Conservation (phyloP, 768 basidiomycete species). For the Amylocystis lapponica region DNA sequence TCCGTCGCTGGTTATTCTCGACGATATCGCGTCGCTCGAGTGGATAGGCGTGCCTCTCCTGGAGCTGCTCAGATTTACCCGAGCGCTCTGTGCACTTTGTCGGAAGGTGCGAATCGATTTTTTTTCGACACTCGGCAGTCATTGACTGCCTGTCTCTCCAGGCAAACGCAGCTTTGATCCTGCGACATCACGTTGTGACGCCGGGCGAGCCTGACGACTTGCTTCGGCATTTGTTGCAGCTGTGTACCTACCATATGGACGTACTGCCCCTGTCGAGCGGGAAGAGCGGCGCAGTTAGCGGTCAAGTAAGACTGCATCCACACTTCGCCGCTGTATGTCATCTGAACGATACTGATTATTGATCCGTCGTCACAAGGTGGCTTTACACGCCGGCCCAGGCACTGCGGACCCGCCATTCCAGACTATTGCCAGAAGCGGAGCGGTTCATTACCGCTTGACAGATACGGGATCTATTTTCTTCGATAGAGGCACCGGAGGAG, state of each 20-base stretch:
- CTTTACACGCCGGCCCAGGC: slow-evolving; percentile 53
- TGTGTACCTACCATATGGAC: slow-evolving; percentile 67
- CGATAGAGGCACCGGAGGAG: slow-evolving; percentile 62
- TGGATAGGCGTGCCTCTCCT: slow-evolving; percentile 59
- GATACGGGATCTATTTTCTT: slow-evolving; percentile 66
- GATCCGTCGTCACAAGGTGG: slow-evolving; percentile 38
- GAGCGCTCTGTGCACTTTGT: slow-evolving; percentile 55
- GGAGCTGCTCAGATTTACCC: slow-evolving; percentile 51
- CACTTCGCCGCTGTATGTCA: not conserved
- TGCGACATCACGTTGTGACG: slow-evolving; percentile 54
- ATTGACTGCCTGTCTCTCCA: slow-evolving; percentile 20
- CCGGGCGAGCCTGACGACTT: slow-evolving; percentile 57
- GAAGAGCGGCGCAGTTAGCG: slow-evolving; percentile 70
- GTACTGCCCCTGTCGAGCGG: slow-evolving; percentile 69
- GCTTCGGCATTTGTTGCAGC: slow-evolving; percentile 51
- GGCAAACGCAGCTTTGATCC: slow-evolving; percentile 48
- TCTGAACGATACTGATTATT: not conserved
- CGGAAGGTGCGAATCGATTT: slow-evolving; percentile 37
- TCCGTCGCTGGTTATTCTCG: slow-evolving; percentile 52
- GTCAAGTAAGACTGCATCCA: slow-evolving; percentile 45
- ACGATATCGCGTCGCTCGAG: slow-evolving; percentile 61
- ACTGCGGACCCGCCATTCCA: slow-evolving; percentile 24
- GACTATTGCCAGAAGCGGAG: slow-evolving; percentile 44
- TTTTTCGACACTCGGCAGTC: too few relatives aligned
- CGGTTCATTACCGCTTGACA: slow-evolving; percentile 67